phyloP scores from a whole-genome alignment of 2,329 filamentous ascomycete species.

The Monilinia vaccinii-corymbosi region DNA sequence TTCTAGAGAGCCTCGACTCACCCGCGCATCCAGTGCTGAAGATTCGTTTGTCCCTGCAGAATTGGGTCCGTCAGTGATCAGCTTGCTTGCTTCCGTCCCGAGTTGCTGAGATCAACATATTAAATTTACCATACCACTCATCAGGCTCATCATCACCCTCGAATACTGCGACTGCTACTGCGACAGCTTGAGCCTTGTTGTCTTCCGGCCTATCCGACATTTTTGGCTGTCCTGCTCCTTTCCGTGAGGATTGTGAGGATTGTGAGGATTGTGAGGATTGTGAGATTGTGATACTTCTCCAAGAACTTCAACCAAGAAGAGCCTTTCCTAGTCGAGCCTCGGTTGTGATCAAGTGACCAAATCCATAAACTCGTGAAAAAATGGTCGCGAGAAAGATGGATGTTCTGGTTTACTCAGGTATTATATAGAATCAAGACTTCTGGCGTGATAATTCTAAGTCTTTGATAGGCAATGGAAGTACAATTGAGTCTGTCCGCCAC shows the following conservation, averaged over 20 bases:
- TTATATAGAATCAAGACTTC: conserved; percentile 32
- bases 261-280: neutral
- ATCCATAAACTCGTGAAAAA: conserved; percentile 5
- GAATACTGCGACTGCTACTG: conserved; percentile 44
- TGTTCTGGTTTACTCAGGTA: conserved; percentile 87
- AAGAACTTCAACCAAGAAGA: neutral
- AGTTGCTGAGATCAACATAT: conserved; percentile 13
- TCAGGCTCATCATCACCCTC: conserved; percentile 81
- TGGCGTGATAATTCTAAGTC: neutral
- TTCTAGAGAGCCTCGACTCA: conserved; percentile 36
- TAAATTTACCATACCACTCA: conserved; percentile 94
- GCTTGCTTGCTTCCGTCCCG: too few species aligned
- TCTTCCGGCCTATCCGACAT: conserved; percentile 28
- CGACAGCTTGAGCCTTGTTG: conserved; percentile 22
- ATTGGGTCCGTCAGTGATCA: conserved; percentile 19
- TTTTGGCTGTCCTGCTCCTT: conserved; percentile 11
- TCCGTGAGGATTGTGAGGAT: neutral
- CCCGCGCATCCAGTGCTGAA: conserved; percentile 92
- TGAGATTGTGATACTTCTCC: neutral
- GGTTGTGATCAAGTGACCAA: conserved; percentile 15
- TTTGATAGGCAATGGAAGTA: conserved; percentile 66
- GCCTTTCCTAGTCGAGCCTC: conserved; percentile 12
- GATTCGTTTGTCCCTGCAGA: conserved; percentile 84
- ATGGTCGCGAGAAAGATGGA: conserved; percentile 70
- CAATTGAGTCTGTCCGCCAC: conserved; percentile 80